Conservation (phyloP, 306 rosid species). For the Pyrus communis region DNA sequence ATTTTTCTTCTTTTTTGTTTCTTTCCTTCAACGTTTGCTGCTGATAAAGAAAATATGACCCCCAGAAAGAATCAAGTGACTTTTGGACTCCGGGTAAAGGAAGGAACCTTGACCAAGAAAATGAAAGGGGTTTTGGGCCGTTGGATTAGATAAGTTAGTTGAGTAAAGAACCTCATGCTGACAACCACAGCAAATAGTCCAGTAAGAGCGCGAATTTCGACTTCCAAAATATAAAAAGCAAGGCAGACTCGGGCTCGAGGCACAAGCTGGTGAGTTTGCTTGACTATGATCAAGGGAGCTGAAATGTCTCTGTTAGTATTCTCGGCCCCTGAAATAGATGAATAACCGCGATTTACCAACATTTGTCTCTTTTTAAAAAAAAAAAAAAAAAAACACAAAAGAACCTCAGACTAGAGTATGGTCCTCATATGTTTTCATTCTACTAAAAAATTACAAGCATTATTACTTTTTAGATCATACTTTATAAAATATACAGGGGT, state of each 20-base stretch:
- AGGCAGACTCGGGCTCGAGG: too few relatives aligned
- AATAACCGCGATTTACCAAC: rapidly evolving
- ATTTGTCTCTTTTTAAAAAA: rapidly evolving
- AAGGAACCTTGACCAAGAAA: neutral
- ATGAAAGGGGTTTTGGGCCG: neutral
- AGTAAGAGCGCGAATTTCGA: too few relatives aligned
- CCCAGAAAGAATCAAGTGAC: neutral
- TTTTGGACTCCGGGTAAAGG: neutral
- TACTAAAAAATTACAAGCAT: too few relatives aligned
- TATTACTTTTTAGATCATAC: too few relatives aligned
- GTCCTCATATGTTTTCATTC: too few relatives aligned
- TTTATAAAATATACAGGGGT: too few relatives aligned
- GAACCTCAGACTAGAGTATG: too few relatives aligned
- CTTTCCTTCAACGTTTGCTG: neutral
- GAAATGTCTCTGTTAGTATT: too few relatives aligned
- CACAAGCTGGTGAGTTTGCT: too few relatives aligned
- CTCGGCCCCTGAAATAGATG: rapidly evolving
- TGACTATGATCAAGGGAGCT: rapidly evolving
- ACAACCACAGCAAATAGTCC: too few relatives aligned
- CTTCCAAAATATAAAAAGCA: too few relatives aligned
- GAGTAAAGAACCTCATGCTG: neutral
- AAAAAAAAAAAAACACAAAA: too few relatives aligned
- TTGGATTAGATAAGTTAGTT: neutral
- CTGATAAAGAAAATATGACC: neutral
- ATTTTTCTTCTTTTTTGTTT: constrained; percentile 1